Evolutionary conservation across 345 rosid species (phyloP), one percentile per base, ranked within the genome.

Genomic region (Rhizophora mangle): DNA sequence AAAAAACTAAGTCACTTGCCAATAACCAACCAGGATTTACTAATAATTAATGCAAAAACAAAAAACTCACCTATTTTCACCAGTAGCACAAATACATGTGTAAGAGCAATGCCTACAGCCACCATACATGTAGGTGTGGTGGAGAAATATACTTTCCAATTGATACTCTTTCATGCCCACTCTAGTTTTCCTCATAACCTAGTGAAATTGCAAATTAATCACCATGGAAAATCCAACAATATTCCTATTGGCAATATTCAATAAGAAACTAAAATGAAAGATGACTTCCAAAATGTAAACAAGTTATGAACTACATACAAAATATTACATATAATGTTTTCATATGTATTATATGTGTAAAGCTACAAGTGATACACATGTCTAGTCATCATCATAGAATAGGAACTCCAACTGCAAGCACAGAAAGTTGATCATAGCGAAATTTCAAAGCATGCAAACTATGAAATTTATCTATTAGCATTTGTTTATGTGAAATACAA

Each of bases 71-170:
- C 98, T 86, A 69, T 88, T 93, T 63, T 85, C 98, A 68, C 98
- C 98, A 51, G 98, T 91, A 58, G 98, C 98, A 77, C 97, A 93
- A 20, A 93, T 88, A 76, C 98, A 91, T 32, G 97, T 93, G 80
- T 93, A 93, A 29, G 97, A 91, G 82, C 96, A 89, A 74, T 89
- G 96, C 85, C 98, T 85, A 74, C 98, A 93, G 59, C 97, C 96
- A 67, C 98, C 97, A 58, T 88, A 89, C 94, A 91, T 88, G 77
- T 91, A 91, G 30, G 87, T 88, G 80, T 93, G 97, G 78, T 93
- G 97, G 74, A 89, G 86, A 86, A 93, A 93, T 81, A 84, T 82
- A 84, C 98, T 93, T 79, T 93, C 97, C 85, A 91, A 78, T 81
- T 91, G 97, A 84, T 93, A 93, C 75, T 93, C 98, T 79, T 78